Evolutionary conservation across 768 basidiomycete genomes (phyloP).

Genomic region (Solioccasus polychromus): DNA sequence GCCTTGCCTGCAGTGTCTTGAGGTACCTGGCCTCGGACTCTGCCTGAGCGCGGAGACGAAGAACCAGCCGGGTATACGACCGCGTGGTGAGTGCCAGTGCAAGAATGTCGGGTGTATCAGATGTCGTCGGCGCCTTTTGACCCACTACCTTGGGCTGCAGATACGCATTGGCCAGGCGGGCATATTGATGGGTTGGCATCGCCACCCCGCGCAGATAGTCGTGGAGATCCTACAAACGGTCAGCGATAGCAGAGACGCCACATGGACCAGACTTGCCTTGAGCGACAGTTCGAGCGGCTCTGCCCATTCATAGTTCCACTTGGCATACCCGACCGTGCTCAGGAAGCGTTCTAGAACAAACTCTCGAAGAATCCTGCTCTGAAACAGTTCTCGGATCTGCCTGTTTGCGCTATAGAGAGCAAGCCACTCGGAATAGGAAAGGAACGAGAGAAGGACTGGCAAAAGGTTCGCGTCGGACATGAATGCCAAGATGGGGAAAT

Average conservation of each 20-base stretch:
- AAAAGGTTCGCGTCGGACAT: slow-evolving; percentile 54
- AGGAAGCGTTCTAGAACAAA: slow-evolving; percentile 67
- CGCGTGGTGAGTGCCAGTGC: slow-evolving; percentile 60
- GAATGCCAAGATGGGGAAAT: slow-evolving; percentile 57
- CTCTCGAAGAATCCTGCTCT: slow-evolving; percentile 54
- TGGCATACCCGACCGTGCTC: slow-evolving; percentile 65
- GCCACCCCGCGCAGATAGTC: slow-evolving; percentile 80
- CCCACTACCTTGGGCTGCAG: slow-evolving; percentile 45
- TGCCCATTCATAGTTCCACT: slow-evolving; percentile 53
- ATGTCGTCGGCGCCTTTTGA: slow-evolving; percentile 42
- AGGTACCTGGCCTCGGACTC: slow-evolving; percentile 49
- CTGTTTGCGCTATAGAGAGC: slow-evolving; percentile 56
- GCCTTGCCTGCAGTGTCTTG: slow-evolving; percentile 9
- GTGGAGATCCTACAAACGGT: slow-evolving; percentile 58
- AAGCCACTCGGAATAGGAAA: slow-evolving; percentile 76
- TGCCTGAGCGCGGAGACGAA: slow-evolving; percentile 76
- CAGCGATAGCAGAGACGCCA: not conserved
- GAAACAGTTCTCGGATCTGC: slow-evolving; percentile 49
- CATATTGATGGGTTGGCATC: slow-evolving; percentile 71
- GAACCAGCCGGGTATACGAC: slow-evolving; percentile 75
- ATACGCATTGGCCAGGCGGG: slow-evolving; percentile 54
- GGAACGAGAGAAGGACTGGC: slow-evolving; percentile 48
- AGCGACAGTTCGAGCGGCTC: slow-evolving; percentile 67
- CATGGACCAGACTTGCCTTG: slow-evolving; percentile 42
- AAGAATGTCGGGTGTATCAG: slow-evolving; percentile 42